These are phyloP conservation scores for Mycena kentingensis DNA, from an alignment of 768 basidiomycete genomes.

Conservation along the genomic window DNA sequence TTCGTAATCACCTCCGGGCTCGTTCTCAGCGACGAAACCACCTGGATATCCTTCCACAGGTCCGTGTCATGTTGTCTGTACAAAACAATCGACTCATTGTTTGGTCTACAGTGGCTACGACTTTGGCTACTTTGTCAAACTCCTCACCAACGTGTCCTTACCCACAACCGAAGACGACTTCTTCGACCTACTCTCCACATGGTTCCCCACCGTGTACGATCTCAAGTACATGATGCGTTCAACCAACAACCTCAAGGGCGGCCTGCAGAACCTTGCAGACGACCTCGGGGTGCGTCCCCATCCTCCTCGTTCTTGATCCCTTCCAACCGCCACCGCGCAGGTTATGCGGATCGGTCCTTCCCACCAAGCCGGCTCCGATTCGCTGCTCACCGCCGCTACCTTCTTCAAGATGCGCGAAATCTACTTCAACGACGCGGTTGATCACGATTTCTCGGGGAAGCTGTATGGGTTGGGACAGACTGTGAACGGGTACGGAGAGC, in stretches of 20 bases:
- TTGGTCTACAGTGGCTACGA: constrained; percentile 81
- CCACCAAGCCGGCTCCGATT: constrained; percentile 98
- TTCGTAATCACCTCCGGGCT: constrained; percentile 95
- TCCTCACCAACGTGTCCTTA: constrained; percentile 82
- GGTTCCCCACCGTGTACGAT: constrained; percentile 97
- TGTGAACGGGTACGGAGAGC: constrained; percentile 45
- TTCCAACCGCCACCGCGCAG: constrained; percentile 41
- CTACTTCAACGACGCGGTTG: constrained; percentile 89
- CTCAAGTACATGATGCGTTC: constrained; percentile 96
- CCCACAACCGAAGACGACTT: constrained; percentile 89
- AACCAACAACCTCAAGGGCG: constrained; percentile 84
- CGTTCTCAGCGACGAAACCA: constrained; percentile 84
- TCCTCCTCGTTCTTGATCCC: neutral
- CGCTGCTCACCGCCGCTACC: constrained; percentile 86
- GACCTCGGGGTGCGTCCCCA: constrained; percentile 77
- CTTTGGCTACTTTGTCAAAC: constrained; percentile 97
- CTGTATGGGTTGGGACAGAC: constrained; percentile 84
- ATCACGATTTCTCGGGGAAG: constrained; percentile 85
- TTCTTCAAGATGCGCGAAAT: constrained; percentile 96
- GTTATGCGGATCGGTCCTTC: constrained; percentile 86
- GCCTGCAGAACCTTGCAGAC: constrained; percentile 93
- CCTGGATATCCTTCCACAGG: constrained; percentile 99
- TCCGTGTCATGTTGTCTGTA: constrained; percentile 41
- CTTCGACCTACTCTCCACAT: constrained; percentile 81
- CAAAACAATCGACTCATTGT: constrained; percentile 7